Evolutionary conservation across 257 asterid genomes (phyloP).

Genomic region (Leonotis leonurus): DNA sequence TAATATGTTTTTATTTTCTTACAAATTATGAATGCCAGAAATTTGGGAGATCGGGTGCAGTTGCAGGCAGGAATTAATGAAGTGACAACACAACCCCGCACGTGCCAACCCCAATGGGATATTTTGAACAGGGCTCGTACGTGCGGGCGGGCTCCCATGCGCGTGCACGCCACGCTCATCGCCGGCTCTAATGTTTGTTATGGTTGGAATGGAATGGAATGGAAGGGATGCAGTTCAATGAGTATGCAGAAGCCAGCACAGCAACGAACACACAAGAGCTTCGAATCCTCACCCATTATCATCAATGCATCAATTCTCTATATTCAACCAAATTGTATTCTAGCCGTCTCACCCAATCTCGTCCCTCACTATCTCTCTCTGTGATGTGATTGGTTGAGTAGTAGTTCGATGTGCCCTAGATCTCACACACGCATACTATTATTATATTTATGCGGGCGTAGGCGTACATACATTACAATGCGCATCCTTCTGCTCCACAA

Average conservation of each 20-base stretch:
- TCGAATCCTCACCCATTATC: neutral
- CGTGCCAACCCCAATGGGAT: no score
- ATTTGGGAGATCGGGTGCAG: no score
- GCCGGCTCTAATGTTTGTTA: slow-evolving; percentile 26
- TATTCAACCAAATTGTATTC: neutral
- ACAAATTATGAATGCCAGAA: no score
- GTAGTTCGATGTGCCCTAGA: slow-evolving; percentile 25
- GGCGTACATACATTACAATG: slow-evolving; percentile 9
- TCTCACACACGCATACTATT: slow-evolving; percentile 22
- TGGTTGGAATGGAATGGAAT: slow-evolving; percentile 20
- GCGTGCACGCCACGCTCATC: slow-evolving; percentile 6
- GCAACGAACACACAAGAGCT: neutral
- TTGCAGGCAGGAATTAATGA: no score
- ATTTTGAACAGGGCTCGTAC: neutral
- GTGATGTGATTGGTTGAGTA: slow-evolving; percentile 22
- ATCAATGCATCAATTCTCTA: neutral
- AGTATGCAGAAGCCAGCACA: neutral
- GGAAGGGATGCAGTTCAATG: no score
- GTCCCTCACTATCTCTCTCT: neutral
- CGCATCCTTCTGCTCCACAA: slow-evolving; percentile 15
- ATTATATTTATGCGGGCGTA: slow-evolving; percentile 1
- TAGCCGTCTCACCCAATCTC: neutral
- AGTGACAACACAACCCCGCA: no score
- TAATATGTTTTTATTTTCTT: no score
- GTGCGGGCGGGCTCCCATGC: slow-evolving; percentile 19